Conservation (phyloP, 768 basidiomycete species). For the Suillus paluster region DNA sequence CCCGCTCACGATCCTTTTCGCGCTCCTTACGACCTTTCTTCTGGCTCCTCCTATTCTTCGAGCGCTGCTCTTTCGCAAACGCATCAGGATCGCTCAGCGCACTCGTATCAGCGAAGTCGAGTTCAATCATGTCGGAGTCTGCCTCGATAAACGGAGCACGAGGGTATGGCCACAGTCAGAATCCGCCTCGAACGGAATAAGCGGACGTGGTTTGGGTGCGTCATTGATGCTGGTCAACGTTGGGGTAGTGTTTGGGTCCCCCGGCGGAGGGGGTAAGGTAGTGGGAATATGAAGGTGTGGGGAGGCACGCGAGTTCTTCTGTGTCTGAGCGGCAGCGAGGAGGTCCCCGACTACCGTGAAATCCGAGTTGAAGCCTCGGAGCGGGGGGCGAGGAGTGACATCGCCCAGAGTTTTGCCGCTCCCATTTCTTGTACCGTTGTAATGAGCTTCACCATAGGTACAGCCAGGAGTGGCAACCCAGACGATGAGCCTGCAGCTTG, state of each 20-base stretch:
- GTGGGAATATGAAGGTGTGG: constrained; percentile 9
- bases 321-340: constrained; percentile 26
- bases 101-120: constrained; percentile 76
- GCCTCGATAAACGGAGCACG: constrained; percentile 48
- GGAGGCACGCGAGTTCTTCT: constrained; percentile 8
- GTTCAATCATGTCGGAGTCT: constrained; percentile 67
- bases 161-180: constrained; percentile 77
- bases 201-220: constrained; percentile 38
- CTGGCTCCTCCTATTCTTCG: constrained; percentile 25
- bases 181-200: constrained; percentile 66
- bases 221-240: constrained; percentile 18
- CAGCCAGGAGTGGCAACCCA: constrained; percentile 38
- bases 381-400: constrained; percentile 64
- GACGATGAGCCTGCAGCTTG: constrained; percentile 36
- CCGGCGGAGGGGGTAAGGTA: constrained; percentile 13
- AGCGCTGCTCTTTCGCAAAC: constrained; percentile 44
- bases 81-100: constrained; percentile 70
- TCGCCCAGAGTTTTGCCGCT: constrained; percentile 42
- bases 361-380: constrained; percentile 40
- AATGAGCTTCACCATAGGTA: constrained; percentile 24
- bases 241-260: constrained; percentile 8
- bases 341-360: constrained; percentile 35
- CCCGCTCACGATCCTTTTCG: constrained; percentile 43
- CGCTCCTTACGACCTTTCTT: constrained; percentile 30
- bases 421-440: constrained; percentile 20